Evolutionary conservation across 768 basidiomycete species (phyloP).

Genomic region (Auricularia heimuer): DNA sequence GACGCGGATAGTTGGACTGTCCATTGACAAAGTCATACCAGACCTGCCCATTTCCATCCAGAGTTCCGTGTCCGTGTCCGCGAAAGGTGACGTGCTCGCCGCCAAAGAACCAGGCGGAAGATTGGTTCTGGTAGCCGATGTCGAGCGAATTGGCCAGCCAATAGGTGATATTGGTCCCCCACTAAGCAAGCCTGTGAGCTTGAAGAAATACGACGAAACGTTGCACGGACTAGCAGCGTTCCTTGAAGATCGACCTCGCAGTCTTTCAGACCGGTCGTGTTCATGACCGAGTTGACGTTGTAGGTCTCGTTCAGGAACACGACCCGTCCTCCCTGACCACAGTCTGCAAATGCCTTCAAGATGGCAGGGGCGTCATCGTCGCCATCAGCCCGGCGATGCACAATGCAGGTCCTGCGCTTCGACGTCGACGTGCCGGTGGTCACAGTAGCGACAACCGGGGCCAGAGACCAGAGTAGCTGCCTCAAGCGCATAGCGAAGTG

Average conservation of each 20-base stretch:
- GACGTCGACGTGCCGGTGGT: neutral
- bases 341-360: conserved; percentile 13
- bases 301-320: conserved; percentile 24
- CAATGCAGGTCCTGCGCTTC: conserved; percentile 6
- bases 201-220: neutral
- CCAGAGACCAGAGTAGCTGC: too few relatives aligned
- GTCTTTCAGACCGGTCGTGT: conserved; percentile 25
- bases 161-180: conserved; percentile 28
- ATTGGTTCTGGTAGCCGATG: conserved; percentile 29
- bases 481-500: too few relatives aligned
- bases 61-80: conserved; percentile 27
- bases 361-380: conserved; percentile 19
- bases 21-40: conserved; percentile 33
- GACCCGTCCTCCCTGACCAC: conserved; percentile 17
- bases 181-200: conserved; percentile 11
- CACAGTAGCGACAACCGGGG: too few relatives aligned
- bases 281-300: conserved; percentile 25
- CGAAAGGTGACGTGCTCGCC: conserved; percentile 22
- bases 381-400: conserved; percentile 12
- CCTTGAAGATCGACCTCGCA: conserved; percentile 26
- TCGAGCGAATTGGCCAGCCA: conserved; percentile 27
- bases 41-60: conserved; percentile 33
- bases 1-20: conserved; percentile 28
- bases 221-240: conserved; percentile 24
- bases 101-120: conserved; percentile 29